phyloP scores from a whole-genome alignment of 2,329 filamentous ascomycete genomes.

The Sarocladium strictum region DNA sequence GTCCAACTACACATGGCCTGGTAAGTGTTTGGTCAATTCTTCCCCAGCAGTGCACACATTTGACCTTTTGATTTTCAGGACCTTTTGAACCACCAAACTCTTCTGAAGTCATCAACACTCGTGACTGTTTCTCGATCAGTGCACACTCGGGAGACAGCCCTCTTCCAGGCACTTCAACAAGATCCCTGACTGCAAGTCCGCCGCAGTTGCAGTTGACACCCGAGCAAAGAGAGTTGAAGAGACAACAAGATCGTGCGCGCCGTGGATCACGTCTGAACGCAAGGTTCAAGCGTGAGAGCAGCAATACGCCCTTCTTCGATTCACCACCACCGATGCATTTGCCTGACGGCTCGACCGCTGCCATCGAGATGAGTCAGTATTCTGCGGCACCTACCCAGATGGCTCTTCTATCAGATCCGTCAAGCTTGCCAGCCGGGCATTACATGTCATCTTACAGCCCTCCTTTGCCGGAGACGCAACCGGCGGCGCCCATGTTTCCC shows the following conservation, averaged over 20 bases:
- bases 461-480: constrained; percentile 38
- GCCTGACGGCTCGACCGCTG: constrained; percentile 31
- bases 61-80: constrained; percentile 17
- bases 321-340: constrained; percentile 27
- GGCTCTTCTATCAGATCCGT: constrained; percentile 42
- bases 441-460: constrained; percentile 47
- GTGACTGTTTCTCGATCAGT: neutral
- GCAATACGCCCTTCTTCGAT: constrained; percentile 34
- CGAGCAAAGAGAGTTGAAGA: constrained; percentile 55
- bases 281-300: constrained; percentile 46
- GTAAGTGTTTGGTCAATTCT: no score
- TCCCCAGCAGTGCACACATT: no score
- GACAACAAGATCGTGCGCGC: constrained; percentile 53
- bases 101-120: constrained; percentile 22
- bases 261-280: constrained; percentile 49
- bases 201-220: constrained; percentile 47
- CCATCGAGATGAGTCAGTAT: constrained; percentile 43
- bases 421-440: neutral
- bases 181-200: constrained; percentile 53
- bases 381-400: constrained; percentile 44
- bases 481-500: constrained; percentile 27
- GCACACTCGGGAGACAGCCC: constrained; percentile 44
- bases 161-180: constrained; percentile 42
- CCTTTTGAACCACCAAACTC: constrained; percentile 29
- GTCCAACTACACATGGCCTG: constrained; percentile 45